A percentile compares a stretch with the other conserved stretches of the same genome.
Conservation (phyloP, 2,329 filamentous ascomycete genomes). For the Stagonosporopsis rhizophila region DNA sequence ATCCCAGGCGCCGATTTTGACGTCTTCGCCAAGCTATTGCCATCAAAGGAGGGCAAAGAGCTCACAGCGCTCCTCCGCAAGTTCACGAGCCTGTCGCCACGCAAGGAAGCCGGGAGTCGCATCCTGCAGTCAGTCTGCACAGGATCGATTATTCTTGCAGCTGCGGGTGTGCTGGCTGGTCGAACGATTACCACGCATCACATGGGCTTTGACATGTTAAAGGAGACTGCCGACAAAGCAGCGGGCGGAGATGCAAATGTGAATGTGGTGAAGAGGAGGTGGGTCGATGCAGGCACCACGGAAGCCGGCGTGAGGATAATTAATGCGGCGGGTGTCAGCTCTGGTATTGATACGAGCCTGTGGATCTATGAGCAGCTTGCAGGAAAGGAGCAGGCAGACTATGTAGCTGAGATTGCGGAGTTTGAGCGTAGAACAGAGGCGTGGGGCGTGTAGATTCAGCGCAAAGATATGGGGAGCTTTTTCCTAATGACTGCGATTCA, state of each 20-base stretch:
- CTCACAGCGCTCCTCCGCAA: conserved; percentile 29
- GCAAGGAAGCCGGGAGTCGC: conserved; percentile 33
- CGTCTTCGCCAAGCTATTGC: conserved; percentile 33
- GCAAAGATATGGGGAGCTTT: not conserved
- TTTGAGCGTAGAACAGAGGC: conserved; percentile 40
- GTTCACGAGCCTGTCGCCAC: conserved; percentile 32
- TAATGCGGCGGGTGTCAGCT: conserved; percentile 45
- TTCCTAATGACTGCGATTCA: not conserved
- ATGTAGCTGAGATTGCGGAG: conserved; percentile 37
- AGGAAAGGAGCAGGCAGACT: conserved; percentile 36
- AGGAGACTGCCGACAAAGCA: conserved; percentile 38
- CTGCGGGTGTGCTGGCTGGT: conserved; percentile 46
- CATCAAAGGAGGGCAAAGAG: conserved; percentile 27
- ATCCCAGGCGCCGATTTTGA: conserved; percentile 47
- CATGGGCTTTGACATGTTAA: conserved; percentile 32
- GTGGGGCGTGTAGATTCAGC: conserved; percentile 21
- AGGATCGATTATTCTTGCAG: conserved; percentile 49
- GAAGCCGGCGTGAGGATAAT: conserved; percentile 43
- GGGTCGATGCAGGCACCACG: conserved; percentile 42
- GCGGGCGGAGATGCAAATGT: conserved; percentile 37
- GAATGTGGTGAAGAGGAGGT: conserved; percentile 38
- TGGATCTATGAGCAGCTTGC: conserved; percentile 36
- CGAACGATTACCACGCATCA: conserved; percentile 53
- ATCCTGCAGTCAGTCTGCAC: conserved; percentile 53
- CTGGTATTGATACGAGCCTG: conserved; percentile 43